Evolutionary conservation across 805 yeast species (phyloP), one percentile per base, ranked within the genome.

Genomic region (Yarrowia yakushimensis): DNA sequence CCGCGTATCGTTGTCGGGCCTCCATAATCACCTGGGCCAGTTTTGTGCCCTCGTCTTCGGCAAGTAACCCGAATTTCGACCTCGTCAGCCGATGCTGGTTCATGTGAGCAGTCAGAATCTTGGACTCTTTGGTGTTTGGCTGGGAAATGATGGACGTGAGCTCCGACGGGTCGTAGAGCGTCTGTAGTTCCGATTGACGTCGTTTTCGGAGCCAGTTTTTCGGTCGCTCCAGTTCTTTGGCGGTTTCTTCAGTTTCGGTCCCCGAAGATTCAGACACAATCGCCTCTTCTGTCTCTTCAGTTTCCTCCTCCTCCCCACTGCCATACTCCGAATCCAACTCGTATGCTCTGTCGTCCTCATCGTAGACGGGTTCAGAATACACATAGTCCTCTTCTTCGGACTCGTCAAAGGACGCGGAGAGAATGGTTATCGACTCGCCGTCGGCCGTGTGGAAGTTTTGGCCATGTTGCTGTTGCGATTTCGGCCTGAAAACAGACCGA

Each of bases 91-190:
- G 48, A n/a, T 39, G 46, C n/a, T 55, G 61, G 39, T 39, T 39
- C 46, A 55, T 39, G 48, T 55, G 61, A 11, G 61, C 61, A 9
- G 61, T 28, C 17, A 55, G 48, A 30, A 55, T 55, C 31, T 52
- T 52, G 12, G 43, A 34, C 33, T 52, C 59, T n/a, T 52, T 33
- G 13, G 59, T 33, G 18, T 52, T 52, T 5, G 59, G 59, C 25
- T 52, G 59, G 9, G 59, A 52, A 4, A 52, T 34, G 37, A 52
- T 52, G 23, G 59, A 52, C 3, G 59, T 27, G 17, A 52, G 43
- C 13, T 52, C 59, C 17, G 43, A 52, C 31, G 59, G 59, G 43
- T 52, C 59, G 43, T 52, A 52, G 9, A 52, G 18, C 1, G 59
- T 52, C 12, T 52, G 59, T 7, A 52, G 43, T 10, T 52, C 59